phyloP scores from a whole-genome alignment of 306 rosid species.

The Trifolium repens region DNA sequence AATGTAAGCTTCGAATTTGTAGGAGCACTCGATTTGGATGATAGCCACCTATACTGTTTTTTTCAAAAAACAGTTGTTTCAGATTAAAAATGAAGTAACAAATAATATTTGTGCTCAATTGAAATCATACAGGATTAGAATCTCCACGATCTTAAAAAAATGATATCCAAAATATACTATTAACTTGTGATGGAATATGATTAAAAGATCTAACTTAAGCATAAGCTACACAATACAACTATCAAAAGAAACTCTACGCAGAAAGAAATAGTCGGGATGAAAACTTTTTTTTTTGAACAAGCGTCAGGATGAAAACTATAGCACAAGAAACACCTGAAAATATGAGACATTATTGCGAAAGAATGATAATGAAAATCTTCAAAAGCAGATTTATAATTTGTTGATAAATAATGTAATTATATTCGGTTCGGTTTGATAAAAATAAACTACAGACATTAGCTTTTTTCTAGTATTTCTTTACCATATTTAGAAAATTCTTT shows the following conservation, averaged over 20 bases:
- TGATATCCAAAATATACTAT: constrained; percentile 22
- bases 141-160: constrained; percentile 9
- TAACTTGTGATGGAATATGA: neutral
- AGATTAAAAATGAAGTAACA: constrained; percentile 35
- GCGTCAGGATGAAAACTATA: neutral
- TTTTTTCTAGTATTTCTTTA: neutral
- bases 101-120: constrained; percentile 36
- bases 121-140: constrained; percentile 35
- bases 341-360: neutral
- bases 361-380: constrained; percentile 21
- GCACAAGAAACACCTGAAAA: constrained; percentile 17
- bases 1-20: constrained; percentile 72
- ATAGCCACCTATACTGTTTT: constrained; percentile 98
- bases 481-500: neutral
- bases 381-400: constrained; percentile 8
- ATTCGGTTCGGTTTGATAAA: neutral
- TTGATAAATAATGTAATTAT: neutral
- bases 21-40: constrained; percentile 73
- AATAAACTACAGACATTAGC: neutral
- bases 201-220: constrained; percentile 12
- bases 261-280: constrained; percentile 2
- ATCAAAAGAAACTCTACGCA: constrained; percentile 10
- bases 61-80: constrained; percentile 42
- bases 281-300: neutral
- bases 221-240: neutral